A percentile compares a stretch with the other conserved stretches of the same genome.
These are phyloP conservation scores for Maudiozyma humilis DNA, from an alignment of 1,139 yeast genomes.

Conservation along the genomic window DNA sequence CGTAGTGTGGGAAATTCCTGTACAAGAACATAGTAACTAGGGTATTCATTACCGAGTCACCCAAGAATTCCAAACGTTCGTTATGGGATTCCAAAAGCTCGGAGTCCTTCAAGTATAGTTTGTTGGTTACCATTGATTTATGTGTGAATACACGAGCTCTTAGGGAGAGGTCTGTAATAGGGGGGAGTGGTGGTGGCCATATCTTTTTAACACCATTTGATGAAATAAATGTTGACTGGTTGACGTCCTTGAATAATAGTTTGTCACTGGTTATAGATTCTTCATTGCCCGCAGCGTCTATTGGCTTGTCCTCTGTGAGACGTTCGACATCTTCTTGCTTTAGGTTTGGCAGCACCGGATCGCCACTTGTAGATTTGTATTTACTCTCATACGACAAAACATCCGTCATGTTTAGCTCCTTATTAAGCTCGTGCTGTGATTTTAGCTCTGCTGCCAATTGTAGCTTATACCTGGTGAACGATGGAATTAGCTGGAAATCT, in stretches of 20 bases:
- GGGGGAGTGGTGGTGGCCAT: slow-evolving; percentile 63
- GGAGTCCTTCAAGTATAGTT: slow-evolving; percentile 45
- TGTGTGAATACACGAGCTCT: slow-evolving; percentile 73
- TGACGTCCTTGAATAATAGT: slow-evolving; percentile 16
- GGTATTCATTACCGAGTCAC: slow-evolving; percentile 79
- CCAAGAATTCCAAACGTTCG: slow-evolving; percentile 87
- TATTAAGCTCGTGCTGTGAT: slow-evolving; percentile 41
- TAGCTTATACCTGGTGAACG: slow-evolving; percentile 49
- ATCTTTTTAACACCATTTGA: slow-evolving; percentile 10
- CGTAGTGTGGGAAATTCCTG: slow-evolving; percentile 54
- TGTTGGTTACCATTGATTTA: slow-evolving; percentile 59
- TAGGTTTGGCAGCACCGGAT: slow-evolving; percentile 21
- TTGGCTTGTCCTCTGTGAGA: slow-evolving; percentile 11
- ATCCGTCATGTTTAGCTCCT: slow-evolving; percentile 43
- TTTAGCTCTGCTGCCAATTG: slow-evolving; percentile 54
- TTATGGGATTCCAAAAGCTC: slow-evolving; percentile 64
- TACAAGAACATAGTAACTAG: slow-evolving; percentile 63
- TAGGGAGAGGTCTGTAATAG: slow-evolving; percentile 50
- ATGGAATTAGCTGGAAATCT: slow-evolving; percentile 34
- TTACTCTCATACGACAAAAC: slow-evolving; percentile 31
- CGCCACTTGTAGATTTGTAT: slow-evolving; percentile 26
- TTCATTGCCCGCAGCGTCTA: slow-evolving; percentile 5
- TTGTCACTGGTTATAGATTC: slow-evolving; percentile 16
- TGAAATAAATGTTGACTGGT: background rate
- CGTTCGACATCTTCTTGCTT: slow-evolving; percentile 15